These are phyloP conservation scores for Termitomyces heimii DNA, from an alignment of 768 basidiomycete genomes.

Conservation along the genomic window DNA sequence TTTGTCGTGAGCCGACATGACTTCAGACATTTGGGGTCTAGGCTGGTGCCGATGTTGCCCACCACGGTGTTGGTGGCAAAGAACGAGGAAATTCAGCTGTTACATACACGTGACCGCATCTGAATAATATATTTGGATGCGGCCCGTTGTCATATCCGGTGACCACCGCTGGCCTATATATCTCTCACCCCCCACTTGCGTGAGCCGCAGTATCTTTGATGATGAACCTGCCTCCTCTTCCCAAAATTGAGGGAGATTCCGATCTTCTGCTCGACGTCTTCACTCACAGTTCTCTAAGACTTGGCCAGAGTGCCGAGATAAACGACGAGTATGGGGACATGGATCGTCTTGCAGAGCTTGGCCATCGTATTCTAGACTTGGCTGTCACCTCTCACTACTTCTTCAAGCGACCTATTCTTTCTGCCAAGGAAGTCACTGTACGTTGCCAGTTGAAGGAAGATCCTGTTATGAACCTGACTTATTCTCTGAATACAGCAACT, in stretches of 20 bases:
- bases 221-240: slow-evolving; percentile 38
- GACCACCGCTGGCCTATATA: background rate
- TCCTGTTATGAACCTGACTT: background rate
- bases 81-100: background rate
- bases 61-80: background rate
- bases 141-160: no score
- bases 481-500: slow-evolving; percentile 16
- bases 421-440: slow-evolving; percentile 39
- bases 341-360: slow-evolving; percentile 55
- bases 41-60: background rate
- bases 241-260: slow-evolving; percentile 47
- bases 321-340: slow-evolving; percentile 52
- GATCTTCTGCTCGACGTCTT: slow-evolving; percentile 54
- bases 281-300: slow-evolving; percentile 40
- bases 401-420: slow-evolving; percentile 34
- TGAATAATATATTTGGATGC: background rate
- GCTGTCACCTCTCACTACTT: slow-evolving; percentile 47
- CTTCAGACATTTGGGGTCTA: background rate
- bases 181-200: background rate
- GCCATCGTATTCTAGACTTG: slow-evolving; percentile 45
- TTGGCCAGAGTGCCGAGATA: slow-evolving; percentile 10
- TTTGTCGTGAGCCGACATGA: slow-evolving; percentile 17
- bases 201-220: background rate
- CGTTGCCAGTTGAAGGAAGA: slow-evolving; percentile 12
- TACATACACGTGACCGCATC: slow-evolving; percentile 12